A percentile compares a stretch with the other conserved stretches of the same genome.
Conservation (phyloP, 1,284 basidiomycete species). For the Microbotryum violaceum region DNA sequence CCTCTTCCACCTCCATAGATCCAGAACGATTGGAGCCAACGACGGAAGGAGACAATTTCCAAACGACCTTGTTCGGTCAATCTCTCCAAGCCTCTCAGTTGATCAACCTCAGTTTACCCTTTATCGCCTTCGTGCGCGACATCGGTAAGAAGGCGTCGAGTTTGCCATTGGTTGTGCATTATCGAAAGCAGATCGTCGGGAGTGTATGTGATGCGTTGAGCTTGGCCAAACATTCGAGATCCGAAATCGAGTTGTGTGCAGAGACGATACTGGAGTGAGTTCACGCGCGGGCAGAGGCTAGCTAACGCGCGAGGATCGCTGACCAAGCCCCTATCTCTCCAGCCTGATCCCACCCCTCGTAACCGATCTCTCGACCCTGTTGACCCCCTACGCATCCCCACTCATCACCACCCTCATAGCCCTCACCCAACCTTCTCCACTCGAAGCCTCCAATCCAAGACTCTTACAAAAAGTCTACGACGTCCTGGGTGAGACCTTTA, state of each 20-base stretch:
- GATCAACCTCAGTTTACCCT: slow-evolving; percentile 34
- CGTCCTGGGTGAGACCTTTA: slow-evolving; percentile 32
- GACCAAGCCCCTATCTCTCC: background rate
- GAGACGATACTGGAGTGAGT: slow-evolving; percentile 30
- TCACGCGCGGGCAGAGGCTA: background rate
- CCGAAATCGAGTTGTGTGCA: slow-evolving; percentile 27
- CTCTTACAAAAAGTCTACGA: slow-evolving; percentile 33
- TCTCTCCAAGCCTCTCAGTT: slow-evolving; percentile 22
- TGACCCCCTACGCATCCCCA: slow-evolving; percentile 19
- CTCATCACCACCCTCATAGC: slow-evolving; percentile 25
- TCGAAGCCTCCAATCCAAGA: slow-evolving; percentile 24
- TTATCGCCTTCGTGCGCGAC: slow-evolving; percentile 24
- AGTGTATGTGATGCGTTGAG: slow-evolving; percentile 22
- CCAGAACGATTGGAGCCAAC: slow-evolving; percentile 1
- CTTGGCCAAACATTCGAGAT: background rate
- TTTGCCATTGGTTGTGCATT: slow-evolving; percentile 34
- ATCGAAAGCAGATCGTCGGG: slow-evolving; percentile 27
- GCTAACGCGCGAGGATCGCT: background rate
- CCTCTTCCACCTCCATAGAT: background rate
- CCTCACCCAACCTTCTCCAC: slow-evolving; percentile 22
- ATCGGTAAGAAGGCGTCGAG: slow-evolving; percentile 29
- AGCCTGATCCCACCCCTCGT: slow-evolving; percentile 35
- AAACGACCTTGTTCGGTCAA: slow-evolving; percentile 28
- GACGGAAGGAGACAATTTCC: slow-evolving; percentile 11
- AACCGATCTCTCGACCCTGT: slow-evolving; percentile 31